phyloP scores from a whole-genome alignment of 139 green algal genomes.

The Edaphochlamys debaryana region DNA sequence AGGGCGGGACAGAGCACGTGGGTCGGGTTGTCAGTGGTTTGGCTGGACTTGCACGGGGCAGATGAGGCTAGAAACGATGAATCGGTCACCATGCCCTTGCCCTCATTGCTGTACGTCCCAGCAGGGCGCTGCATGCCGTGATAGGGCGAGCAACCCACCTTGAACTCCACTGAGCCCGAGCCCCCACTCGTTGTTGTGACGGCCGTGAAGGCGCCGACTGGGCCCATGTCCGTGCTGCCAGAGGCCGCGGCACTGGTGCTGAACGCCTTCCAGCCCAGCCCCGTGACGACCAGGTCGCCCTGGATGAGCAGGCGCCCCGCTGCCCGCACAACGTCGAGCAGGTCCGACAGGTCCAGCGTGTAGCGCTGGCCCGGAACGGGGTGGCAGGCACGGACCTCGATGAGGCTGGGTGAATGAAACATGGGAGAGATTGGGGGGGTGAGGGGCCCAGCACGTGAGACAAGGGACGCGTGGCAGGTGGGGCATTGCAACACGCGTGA shows the following conservation, averaged over 20 bases:
- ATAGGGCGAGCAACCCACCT: too few species aligned
- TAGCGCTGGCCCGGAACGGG: neutral
- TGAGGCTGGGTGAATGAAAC: conserved; percentile 4
- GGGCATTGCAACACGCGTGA: too few species aligned
- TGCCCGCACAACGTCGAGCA: conserved; percentile 1
- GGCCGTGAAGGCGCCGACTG: conserved; percentile 5
- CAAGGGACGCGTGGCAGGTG: too few species aligned
- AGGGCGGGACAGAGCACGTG: too few species aligned
- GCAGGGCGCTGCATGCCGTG: too few species aligned
- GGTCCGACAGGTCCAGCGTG: conserved; percentile 7
- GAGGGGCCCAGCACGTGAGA: too few species aligned
- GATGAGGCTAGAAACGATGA: too few species aligned
- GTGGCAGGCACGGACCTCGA: conserved; percentile 36
- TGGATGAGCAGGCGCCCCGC: conserved; percentile 2
- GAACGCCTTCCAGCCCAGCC: neutral
- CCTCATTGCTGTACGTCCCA: too few species aligned
- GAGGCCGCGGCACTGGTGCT: neutral
- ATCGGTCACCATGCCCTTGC: too few species aligned
- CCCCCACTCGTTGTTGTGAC: neutral
- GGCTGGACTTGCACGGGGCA: too few species aligned
- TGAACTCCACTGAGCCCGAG: neutral
- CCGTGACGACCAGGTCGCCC: conserved; percentile 8
- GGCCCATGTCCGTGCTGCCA: neutral
- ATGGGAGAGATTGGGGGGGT: neutral
- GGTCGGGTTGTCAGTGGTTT: too few species aligned